Base-by-base conservation (phyloP, 139 green algal species). In the Micromonas pusilla region DNA sequence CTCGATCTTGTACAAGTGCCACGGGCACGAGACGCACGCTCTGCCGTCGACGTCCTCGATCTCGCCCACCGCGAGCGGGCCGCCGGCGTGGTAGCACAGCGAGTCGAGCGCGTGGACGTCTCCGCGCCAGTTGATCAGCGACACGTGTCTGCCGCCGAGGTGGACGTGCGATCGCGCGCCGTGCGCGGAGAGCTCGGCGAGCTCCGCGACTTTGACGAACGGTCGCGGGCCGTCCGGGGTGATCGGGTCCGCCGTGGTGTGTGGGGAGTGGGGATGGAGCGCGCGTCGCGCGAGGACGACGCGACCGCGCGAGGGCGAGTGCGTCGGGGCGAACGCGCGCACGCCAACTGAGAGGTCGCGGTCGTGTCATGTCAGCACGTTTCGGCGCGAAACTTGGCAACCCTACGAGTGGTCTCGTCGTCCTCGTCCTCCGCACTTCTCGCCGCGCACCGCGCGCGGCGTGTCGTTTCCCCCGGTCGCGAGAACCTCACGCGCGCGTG, bases 1-100 rank as follows among this genome's bases (percentile, higher is more conserved):
- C n/a, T 30, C 32, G 33, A 77, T 33, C 26, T 39, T 65, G 71
- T 77, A 77, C 30, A 62, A 28, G 71, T 77, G 71, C 71, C 71
- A 77, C 33, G 71, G 71, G 71, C 71, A 77, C 6, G n/a, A 31
- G 39, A 77, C 16, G 37, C 71, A 77, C 39, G 71, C 37, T 19
- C 52, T 28, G 26, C 37, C 71, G 34, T 67, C 71, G 28, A 77
- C 25, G 19, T 77, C 71, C 37, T 77, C 71, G 71, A 77, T 77
- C 31, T 77, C 36, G 19, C 71, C 71, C 23, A 66, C 37, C 52
- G 36, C 52, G 6, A 77, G 37, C 36, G 71, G 71, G 9, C 71
- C 71, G 38, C 71, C 71, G 28, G 71, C 71, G 0, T 77, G 71
- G 20, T 77, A 77, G 36, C 71, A 77, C 21, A 77, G 28, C 19